Evolutionary conservation across 352 stramenopile genomes (phyloP).

Genomic region (Globisporangium megalacanthum): DNA sequence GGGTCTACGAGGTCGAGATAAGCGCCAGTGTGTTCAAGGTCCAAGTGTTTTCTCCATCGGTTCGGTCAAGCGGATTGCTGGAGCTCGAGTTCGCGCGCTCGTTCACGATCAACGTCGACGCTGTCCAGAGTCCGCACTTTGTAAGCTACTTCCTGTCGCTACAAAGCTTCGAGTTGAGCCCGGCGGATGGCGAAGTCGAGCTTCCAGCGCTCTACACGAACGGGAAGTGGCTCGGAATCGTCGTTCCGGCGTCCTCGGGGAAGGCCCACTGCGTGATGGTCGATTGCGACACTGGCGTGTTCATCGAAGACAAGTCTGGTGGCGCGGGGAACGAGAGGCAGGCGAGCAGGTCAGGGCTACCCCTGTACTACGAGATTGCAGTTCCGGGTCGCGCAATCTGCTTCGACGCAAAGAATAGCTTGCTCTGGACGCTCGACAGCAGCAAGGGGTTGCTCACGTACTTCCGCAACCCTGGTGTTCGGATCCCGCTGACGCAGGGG

Average conservation of each 20-base stretch:
- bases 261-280: constrained; percentile 41
- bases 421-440: constrained; percentile 35
- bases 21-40: constrained; percentile 28
- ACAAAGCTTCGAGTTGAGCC: constrained; percentile 23
- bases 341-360: background rate
- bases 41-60: constrained; percentile 27
- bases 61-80: constrained; percentile 4
- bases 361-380: constrained; percentile 23
- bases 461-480: constrained; percentile 39
- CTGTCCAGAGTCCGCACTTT: constrained; percentile 27
- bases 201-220: constrained; percentile 39
- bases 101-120: constrained; percentile 36
- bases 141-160: constrained; percentile 33
- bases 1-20: constrained; percentile 51
- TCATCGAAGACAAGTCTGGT: constrained; percentile 1
- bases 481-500: constrained; percentile 35
- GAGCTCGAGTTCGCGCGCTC: constrained; percentile 16
- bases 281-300: constrained; percentile 32
- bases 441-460: constrained; percentile 23
- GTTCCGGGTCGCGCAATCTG: constrained; percentile 25
- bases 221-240: constrained; percentile 25
- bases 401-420: constrained; percentile 48
- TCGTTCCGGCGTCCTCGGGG: constrained; percentile 16
- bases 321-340: background rate
- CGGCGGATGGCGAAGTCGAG: constrained; percentile 13